Conservation (phyloP, 1,139 yeast species). For the Citeromyces siamensis region DNA sequence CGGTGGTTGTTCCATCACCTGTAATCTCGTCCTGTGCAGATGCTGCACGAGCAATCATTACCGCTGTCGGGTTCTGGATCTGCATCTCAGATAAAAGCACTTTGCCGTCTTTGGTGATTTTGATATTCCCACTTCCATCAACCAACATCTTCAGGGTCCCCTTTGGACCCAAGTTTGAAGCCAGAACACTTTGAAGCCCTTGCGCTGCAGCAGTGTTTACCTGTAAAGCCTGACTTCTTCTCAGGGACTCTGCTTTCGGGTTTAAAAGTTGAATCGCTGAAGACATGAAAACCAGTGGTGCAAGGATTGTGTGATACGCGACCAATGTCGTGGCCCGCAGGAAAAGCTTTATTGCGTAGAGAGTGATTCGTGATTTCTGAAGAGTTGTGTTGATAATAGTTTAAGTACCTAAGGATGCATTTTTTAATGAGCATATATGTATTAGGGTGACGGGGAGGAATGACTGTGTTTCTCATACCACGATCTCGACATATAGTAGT, state of each 20-base stretch:
- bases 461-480: no score
- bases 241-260: conserved; percentile 93
- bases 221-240: conserved; percentile 90
- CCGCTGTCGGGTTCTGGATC: conserved; percentile 99
- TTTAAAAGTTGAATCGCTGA: conserved; percentile 79
- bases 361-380: no score
- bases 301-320: no score
- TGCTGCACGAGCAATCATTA: conserved; percentile 97
- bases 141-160: conserved; percentile 95
- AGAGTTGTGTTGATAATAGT: no score
- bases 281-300: conserved; percentile 16
- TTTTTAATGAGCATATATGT: no score
- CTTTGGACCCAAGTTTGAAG: conserved; percentile 91
- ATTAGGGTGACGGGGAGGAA: no score
- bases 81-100: conserved; percentile 94
- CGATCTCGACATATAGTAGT: no score
- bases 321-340: no score
- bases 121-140: conserved; percentile 93
- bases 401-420: no score
- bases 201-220: conserved; percentile 95
- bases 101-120: conserved; percentile 94
- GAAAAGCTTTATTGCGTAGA: no score
- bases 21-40: conserved; percentile 98
- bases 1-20: conserved; percentile 99
- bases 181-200: conserved; percentile 86